phyloP scores from a whole-genome alignment of 2,329 filamentous ascomycete species.

The Metarhizium guizhouense region DNA sequence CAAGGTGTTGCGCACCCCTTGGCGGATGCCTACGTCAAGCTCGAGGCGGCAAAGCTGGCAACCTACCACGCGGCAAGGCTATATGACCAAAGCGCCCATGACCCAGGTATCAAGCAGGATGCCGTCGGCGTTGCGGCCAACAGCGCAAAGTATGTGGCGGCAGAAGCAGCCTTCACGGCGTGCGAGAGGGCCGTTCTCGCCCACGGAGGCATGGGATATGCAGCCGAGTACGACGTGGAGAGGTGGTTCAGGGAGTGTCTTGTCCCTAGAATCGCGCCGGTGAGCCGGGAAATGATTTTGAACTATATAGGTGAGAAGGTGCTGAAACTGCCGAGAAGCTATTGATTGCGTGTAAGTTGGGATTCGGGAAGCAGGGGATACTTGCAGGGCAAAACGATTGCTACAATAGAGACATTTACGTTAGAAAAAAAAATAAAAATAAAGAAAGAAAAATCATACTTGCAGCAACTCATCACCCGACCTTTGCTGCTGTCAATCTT shows the following conservation, averaged over 20 bases:
- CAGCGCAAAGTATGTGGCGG: slow-evolving; percentile 62
- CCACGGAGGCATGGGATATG: slow-evolving; percentile 58
- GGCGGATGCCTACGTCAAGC: slow-evolving; percentile 54
- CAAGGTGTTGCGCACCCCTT: slow-evolving; percentile 58
- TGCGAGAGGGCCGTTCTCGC: slow-evolving; percentile 53
- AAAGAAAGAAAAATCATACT: neutral
- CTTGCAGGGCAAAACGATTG: no score
- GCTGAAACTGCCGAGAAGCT: slow-evolving; percentile 57
- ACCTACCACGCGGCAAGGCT: slow-evolving; percentile 57
- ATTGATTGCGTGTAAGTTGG: slow-evolving; percentile 28
- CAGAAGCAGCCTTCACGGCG: slow-evolving; percentile 53
- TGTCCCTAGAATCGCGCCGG: slow-evolving; percentile 54
- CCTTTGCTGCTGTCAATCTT: no score
- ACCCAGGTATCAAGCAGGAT: slow-evolving; percentile 41
- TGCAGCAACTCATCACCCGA: no score
- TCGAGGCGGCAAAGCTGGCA: slow-evolving; percentile 56
- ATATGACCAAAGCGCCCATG: slow-evolving; percentile 46
- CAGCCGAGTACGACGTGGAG: slow-evolving; percentile 56
- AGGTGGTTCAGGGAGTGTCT: slow-evolving; percentile 56
- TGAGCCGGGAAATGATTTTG: slow-evolving; percentile 66
- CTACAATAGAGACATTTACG: no score
- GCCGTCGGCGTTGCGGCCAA: slow-evolving; percentile 57
- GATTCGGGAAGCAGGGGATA: neutral
- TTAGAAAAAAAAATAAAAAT: neutral
- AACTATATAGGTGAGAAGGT: slow-evolving; percentile 65